A percentile compares a stretch with the other conserved stretches of the same genome.
These are phyloP conservation scores for Tirmania nivea DNA, from an alignment of 495 filamentous ascomycete species.

Conservation along the genomic window DNA sequence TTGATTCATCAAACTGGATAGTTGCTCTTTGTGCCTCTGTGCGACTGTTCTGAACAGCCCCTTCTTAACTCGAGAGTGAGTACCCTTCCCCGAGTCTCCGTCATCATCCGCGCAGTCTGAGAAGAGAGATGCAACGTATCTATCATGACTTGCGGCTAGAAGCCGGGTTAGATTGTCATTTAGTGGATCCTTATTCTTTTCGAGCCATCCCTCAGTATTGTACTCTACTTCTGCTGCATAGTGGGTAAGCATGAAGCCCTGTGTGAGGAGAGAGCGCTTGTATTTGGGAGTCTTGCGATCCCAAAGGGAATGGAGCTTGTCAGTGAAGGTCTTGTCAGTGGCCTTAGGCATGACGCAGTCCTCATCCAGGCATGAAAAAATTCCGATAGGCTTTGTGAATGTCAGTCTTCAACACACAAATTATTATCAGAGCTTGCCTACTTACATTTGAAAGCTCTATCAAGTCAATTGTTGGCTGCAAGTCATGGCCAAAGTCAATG, in stretches of 20 bases:
- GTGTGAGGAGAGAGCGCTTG: constrained; percentile 59
- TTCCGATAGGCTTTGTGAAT: constrained; percentile 50
- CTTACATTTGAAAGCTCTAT: constrained; percentile 67
- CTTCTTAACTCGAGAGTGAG: constrained; percentile 77
- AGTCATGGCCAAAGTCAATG: constrained; percentile 92
- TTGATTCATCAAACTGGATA: constrained; percentile 86
- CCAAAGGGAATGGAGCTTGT: constrained; percentile 92
- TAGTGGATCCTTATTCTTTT: constrained; percentile 97
- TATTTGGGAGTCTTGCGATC: constrained; percentile 91
- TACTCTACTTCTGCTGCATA: constrained; percentile 98
- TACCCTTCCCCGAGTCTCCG: constrained; percentile 34
- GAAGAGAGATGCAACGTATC: constrained; percentile 68
- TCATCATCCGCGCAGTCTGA: constrained; percentile 71
- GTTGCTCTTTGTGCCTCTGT: constrained; percentile 91
- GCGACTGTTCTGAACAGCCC: constrained; percentile 93
- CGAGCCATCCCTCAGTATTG: constrained; percentile 81
- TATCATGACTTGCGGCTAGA: constrained; percentile 58
- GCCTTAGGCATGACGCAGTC: constrained; percentile 99
- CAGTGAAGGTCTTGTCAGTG: constrained; percentile 87
- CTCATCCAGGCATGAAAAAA: constrained; percentile 96
- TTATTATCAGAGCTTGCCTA: background rate
- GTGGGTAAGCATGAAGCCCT: constrained; percentile 95
- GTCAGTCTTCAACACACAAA: no score
- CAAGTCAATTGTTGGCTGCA: constrained; percentile 94
- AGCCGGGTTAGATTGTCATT: constrained; percentile 91